These are phyloP conservation scores for Talaromyces thailandensis DNA, from an alignment of 495 filamentous ascomycete genomes.

Conservation along the genomic window DNA sequence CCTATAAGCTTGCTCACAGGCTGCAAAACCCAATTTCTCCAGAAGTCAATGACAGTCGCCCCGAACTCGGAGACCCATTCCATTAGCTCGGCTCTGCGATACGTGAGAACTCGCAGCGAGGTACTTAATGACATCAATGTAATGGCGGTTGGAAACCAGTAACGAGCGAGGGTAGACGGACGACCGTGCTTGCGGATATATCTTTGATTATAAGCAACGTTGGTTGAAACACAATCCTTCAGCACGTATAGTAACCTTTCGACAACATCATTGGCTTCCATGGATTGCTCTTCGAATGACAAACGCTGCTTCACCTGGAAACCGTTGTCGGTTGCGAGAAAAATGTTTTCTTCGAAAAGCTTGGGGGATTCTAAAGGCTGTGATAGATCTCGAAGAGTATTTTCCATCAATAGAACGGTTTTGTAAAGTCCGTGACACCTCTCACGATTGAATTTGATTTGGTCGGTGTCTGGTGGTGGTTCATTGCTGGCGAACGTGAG, in stretches of 20 bases:
- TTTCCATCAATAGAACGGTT: slow-evolving; percentile 73
- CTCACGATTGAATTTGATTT: slow-evolving; percentile 14
- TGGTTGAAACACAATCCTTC: slow-evolving; percentile 45
- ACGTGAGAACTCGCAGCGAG: slow-evolving; percentile 63
- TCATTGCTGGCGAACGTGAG: background rate
- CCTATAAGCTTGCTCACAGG: slow-evolving; percentile 73
- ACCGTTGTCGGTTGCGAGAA: slow-evolving; percentile 41
- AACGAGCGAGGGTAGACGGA: slow-evolving; percentile 67
- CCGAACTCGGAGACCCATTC: slow-evolving; percentile 71
- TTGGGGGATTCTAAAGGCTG: slow-evolving; percentile 42
- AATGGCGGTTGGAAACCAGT: slow-evolving; percentile 67
- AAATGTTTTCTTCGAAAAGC: slow-evolving; percentile 71
- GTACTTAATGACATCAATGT: slow-evolving; percentile 69
- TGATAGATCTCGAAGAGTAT: slow-evolving; percentile 55
- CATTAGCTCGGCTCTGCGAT: slow-evolving; percentile 60
- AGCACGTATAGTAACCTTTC: slow-evolving; percentile 60
- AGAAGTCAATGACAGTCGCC: slow-evolving; percentile 75
- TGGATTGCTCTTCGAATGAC: slow-evolving; percentile 16
- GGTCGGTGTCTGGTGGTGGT: background rate
- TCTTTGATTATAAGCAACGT: slow-evolving; percentile 38
- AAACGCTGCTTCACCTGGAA: slow-evolving; percentile 15
- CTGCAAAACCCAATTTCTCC: slow-evolving; percentile 89
- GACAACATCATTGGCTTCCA: slow-evolving; percentile 47
- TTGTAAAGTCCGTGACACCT: slow-evolving; percentile 65
- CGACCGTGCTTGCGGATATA: slow-evolving; percentile 55